phyloP scores from a whole-genome alignment of 2,329 filamentous ascomycete species.

The Ascocoryne sarcoides region DNA sequence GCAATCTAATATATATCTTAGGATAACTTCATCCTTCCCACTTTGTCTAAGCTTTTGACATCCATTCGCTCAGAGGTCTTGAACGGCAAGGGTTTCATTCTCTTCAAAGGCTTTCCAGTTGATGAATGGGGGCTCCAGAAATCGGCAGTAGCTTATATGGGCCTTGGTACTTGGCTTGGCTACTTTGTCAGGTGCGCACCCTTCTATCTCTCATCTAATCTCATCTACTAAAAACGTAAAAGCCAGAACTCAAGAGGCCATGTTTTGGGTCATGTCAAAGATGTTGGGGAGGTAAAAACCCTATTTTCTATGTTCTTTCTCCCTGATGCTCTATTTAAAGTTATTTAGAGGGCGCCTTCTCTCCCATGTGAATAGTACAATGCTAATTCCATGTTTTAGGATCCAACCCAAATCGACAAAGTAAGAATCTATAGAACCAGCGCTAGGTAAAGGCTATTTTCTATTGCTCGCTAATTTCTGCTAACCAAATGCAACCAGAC shows the following conservation, averaged over 20 bases:
- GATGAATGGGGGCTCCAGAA: conserved; percentile 68
- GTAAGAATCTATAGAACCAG: conserved; percentile 88
- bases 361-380: background rate
- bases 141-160: conserved; percentile 84
- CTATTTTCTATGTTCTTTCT: background rate
- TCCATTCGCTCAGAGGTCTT: conserved; percentile 57
- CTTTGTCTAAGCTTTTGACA: conserved; percentile 43
- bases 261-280: conserved; percentile 83
- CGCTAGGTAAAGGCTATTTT: conserved; percentile 41
- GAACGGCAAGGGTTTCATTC: conserved; percentile 80
- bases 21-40: conserved; percentile 51
- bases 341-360: background rate
- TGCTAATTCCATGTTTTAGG: conserved; percentile 2
- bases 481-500: conserved; percentile 25
- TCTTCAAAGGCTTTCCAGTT: conserved; percentile 81
- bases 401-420: conserved; percentile 56
- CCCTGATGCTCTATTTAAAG: conserved; percentile 52
- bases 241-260: conserved; percentile 79
- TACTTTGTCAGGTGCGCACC: conserved; percentile 88
- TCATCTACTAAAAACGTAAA: no score
- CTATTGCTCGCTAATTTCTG: conserved; percentile 40
- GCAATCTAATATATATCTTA: conserved; percentile 9
- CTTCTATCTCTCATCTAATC: no score
- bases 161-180: conserved; percentile 73
- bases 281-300: conserved; percentile 51